These are phyloP conservation scores for Malassezia caprae DNA, from an alignment of 1,284 basidiomycete genomes.

Conservation along the genomic window DNA sequence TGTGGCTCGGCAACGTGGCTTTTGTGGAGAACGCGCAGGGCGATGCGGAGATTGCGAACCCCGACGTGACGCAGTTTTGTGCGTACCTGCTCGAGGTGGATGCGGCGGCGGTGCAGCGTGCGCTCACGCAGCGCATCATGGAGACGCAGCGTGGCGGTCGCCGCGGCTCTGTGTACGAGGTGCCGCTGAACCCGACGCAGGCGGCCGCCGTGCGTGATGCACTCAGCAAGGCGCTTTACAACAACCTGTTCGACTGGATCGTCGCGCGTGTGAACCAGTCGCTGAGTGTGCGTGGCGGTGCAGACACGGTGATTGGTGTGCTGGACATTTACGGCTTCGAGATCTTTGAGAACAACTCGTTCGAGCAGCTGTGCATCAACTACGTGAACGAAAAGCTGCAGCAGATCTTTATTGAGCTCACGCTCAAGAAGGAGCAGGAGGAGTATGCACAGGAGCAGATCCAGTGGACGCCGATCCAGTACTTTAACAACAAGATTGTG, in stretches of 20 bases:
- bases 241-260: slow-evolving; percentile 99
- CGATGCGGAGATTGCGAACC: slow-evolving; percentile 70
- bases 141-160: slow-evolving; percentile 72
- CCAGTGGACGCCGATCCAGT: slow-evolving; percentile 92
- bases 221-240: slow-evolving; percentile 90
- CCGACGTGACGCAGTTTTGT: slow-evolving; percentile 86
- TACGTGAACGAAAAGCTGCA: slow-evolving; percentile 98
- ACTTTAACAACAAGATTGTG: slow-evolving; percentile 59
- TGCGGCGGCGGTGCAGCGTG: slow-evolving; percentile 67
- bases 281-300: slow-evolving; percentile 71
- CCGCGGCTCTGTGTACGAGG: slow-evolving; percentile 88
- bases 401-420: slow-evolving; percentile 95
- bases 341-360: slow-evolving; percentile 97
- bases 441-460: slow-evolving; percentile 98
- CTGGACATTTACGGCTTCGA: slow-evolving; percentile 86
- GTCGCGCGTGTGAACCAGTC: slow-evolving; percentile 89
- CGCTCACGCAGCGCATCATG: slow-evolving; percentile 71
- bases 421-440: slow-evolving; percentile 96
- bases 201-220: slow-evolving; percentile 81
- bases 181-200: slow-evolving; percentile 87
- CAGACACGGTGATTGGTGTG: slow-evolving; percentile 85
- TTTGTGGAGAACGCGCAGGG: slow-evolving; percentile 81
- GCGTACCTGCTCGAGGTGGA: slow-evolving; percentile 90
- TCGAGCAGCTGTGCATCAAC: slow-evolving; percentile 99
- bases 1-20: slow-evolving; percentile 80